Base-by-base conservation (phyloP, 495 filamentous ascomycete genomes). In the Achaetomiella virescens region DNA sequence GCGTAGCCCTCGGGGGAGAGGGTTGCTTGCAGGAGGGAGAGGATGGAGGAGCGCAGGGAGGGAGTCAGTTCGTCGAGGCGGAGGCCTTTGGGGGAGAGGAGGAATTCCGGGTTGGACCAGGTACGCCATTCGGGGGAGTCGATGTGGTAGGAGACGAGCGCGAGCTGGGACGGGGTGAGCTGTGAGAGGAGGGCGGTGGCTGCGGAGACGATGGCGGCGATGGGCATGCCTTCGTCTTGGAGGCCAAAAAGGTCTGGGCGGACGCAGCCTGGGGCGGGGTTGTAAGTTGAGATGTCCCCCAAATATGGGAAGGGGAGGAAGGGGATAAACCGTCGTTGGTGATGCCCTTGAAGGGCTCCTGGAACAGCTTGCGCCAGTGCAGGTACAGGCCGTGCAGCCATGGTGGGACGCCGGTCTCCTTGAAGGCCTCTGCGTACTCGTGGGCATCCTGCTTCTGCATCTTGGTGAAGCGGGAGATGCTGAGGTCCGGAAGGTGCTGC, bases 21-120 rank as follows among this genome's bases (percentile, higher is more conserved):
- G 0, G 83, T 81, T 0, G 72, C 58, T 46, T 76, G 58, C 0
- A 89, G 72, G 2, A 88, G 66, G 25, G 69, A 64, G 48, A 85
- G 74, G 33, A 81, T 72, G 37, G 78, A 66, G 27, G 71, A 68
- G 31, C 80, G 78, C 22, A 73, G 63, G 6, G 58, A 1, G 7
- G 66, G 33, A 18, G 64, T 56, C 18, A 83, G 61, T 56, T 84
- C 80, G 66, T 89, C 86, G 0, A 89, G 77, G 1, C 86, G 81
- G 33, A 88, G 65, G 22, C 86, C 86, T 58, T 82, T 84, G 72
- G 79, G 60, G 56, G 71, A 70, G 35, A 87, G 65, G 0, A 85
- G 73, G 65, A 87, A 84, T 65, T 89, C 86, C 1, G 86, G 86
- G 67, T 89, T 89, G 3, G 84, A 87, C 86, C 86, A 89, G 14